Evolutionary conservation across 148 eudicot species (phyloP).

Genomic region (Chenopodium quinoa): DNA sequence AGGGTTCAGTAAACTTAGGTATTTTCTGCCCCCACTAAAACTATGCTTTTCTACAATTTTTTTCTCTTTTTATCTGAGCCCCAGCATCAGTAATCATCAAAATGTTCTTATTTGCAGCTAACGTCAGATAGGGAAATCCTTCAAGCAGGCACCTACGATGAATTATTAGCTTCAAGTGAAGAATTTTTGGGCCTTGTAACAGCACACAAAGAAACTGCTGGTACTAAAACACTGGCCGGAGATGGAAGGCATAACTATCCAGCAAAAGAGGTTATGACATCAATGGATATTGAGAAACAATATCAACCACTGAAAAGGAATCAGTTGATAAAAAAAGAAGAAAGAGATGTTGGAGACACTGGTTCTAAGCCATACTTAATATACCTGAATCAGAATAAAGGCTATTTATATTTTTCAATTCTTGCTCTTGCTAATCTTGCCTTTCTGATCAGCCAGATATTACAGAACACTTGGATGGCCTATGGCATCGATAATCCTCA

Average conservation of each 20-base stretch:
- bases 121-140: constrained; percentile 80
- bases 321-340: constrained; percentile 84
- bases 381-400: constrained; percentile 67
- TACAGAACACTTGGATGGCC: constrained; percentile 89
- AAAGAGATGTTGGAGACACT: constrained; percentile 67
- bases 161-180: constrained; percentile 52
- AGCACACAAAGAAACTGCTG: constrained; percentile 92
- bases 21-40: not conserved
- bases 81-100: not conserved
- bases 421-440: constrained; percentile 43
- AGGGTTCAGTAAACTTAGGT: not conserved
- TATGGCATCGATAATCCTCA: constrained; percentile 63
- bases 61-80: too few species aligned
- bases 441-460: constrained; percentile 56
- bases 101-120: constrained; percentile 41
- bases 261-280: constrained; percentile 37
- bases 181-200: constrained; percentile 67
- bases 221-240: constrained; percentile 43
- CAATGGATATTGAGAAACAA: constrained; percentile 20
- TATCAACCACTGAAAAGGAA: constrained; percentile 30
- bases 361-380: constrained; percentile 68
- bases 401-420: constrained; percentile 45
- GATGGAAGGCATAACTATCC: constrained; percentile 27
- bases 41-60: too few species aligned
- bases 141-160: constrained; percentile 56